Evolutionary conservation across 2,329 filamentous ascomycete genomes (phyloP).

Genomic region (Diplocarpon mali): DNA sequence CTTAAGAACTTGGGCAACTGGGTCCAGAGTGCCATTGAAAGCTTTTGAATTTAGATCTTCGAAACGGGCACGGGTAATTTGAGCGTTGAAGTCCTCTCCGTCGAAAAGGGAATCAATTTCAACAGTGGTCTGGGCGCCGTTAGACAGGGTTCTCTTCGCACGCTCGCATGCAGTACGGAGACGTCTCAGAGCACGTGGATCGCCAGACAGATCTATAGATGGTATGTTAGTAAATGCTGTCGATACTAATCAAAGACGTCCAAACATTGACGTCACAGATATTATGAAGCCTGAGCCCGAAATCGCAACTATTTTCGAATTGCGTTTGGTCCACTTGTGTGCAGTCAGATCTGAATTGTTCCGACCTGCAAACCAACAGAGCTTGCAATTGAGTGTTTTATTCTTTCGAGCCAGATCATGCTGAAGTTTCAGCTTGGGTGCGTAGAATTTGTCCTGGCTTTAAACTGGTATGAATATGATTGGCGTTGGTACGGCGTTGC

Average conservation of each 20-base stretch:
- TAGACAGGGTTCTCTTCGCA: slow-evolving; percentile 98
- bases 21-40: slow-evolving; percentile 87
- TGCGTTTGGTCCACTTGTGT: no score
- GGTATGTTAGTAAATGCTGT: background rate
- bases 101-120: slow-evolving; percentile 99
- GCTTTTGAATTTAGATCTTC: slow-evolving; percentile 96
- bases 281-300: no score
- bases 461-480: no score
- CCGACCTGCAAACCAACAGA: no score
- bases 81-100: slow-evolving; percentile 92
- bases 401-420: no score
- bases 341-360: no score
- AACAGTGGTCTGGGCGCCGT: slow-evolving; percentile 92
- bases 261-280: no score
- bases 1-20: slow-evolving; percentile 93
- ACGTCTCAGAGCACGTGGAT: slow-evolving; percentile 87
- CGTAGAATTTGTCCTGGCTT: no score
- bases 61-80: slow-evolving; percentile 97
- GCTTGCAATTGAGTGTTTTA: no score
- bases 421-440: no score
- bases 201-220: slow-evolving; percentile 51
- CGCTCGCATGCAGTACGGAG: slow-evolving; percentile 97
- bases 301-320: no score
- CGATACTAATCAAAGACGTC: background rate
- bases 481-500: no score